A percentile compares a stretch with the other conserved stretches of the same genome.
phyloP scores from a whole-genome alignment of 2,329 filamentous ascomycete species.

The Cytospora mali region DNA sequence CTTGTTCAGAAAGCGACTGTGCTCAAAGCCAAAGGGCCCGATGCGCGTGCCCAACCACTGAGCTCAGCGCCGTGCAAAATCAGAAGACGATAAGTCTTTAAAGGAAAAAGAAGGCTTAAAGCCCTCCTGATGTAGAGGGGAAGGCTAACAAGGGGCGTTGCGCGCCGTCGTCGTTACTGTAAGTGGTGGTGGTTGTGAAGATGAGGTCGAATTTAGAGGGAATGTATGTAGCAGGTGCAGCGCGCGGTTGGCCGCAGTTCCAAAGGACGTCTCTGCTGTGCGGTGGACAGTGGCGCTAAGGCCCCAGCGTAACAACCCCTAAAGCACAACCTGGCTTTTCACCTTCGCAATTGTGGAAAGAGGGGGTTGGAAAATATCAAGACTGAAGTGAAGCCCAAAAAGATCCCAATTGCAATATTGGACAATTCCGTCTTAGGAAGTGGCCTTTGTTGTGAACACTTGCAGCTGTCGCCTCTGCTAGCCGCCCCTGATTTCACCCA shows the following conservation, averaged over 20 bases:
- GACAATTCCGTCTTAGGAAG: not conserved
- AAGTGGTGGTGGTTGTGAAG: conserved; percentile 20
- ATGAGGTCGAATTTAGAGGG: conserved; percentile 13
- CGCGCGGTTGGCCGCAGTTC: conserved; percentile 16
- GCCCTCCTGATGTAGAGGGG: not conserved
- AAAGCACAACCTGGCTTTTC: not conserved
- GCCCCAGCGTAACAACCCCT: conserved; percentile 11
- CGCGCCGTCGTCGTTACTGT: conserved; percentile 10
- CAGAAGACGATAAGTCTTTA: not conserved
- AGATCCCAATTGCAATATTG: no score
- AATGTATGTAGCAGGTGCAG: not conserved
- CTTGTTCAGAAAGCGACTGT: not conserved
- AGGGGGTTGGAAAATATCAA: not conserved
- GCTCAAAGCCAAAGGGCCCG: not conserved
- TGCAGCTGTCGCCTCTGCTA: not conserved
- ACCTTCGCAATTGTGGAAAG: not conserved
- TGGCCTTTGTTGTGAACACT: not conserved
- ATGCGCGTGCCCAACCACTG: not conserved
- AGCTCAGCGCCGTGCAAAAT: not conserved
- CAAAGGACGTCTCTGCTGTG: not conserved
- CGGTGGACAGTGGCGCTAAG: conserved; percentile 19
- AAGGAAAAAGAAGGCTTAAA: not conserved
- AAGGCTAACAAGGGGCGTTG: conserved; percentile 10
- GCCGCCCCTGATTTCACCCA: not conserved
- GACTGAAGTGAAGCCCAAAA: no score